Evolutionary conservation across 164 flowering plant genomes (phyloP).

Genomic region (Piper betle): DNA sequence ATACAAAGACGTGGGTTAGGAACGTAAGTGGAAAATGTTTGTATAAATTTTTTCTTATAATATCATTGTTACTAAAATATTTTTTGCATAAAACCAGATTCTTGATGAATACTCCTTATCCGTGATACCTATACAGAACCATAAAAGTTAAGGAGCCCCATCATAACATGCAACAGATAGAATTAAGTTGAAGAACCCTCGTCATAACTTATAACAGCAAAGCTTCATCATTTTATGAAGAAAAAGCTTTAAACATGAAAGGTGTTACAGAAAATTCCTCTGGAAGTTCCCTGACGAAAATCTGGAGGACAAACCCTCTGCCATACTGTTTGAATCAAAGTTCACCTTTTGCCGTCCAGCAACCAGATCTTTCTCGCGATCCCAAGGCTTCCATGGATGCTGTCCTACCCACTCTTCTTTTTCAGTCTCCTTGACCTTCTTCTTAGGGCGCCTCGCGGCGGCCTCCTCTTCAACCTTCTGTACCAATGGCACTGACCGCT

Average conservation of each 20-base stretch:
- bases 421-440: conserved; percentile 29
- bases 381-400: conserved; percentile 99
- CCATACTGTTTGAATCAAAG: conserved; percentile 49
- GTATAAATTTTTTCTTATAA: no score
- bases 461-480: conserved; percentile 63
- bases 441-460: conserved; percentile 28
- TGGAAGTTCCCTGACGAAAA: conserved; percentile 69
- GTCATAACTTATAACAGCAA: no score
- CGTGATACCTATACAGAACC: no score
- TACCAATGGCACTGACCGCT: conserved; percentile 71
- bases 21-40: no score
- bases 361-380: conserved; percentile 78
- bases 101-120: no score
- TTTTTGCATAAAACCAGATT: no score
- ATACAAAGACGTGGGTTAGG: no score
- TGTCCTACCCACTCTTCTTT: conserved; percentile 77
- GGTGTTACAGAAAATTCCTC: conserved; percentile 54
- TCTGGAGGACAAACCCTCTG: conserved; percentile 61
- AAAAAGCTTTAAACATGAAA: not conserved
- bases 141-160: no score
- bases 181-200: no score
- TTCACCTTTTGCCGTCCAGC: conserved; percentile 76
- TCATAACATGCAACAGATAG: no score
- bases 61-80: no score
- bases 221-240: not conserved